Evolutionary conservation across 176 grass and related monocot genomes (phyloP), one percentile per base, ranked within the genome.

Genomic region (Oryza glaberrima): DNA sequence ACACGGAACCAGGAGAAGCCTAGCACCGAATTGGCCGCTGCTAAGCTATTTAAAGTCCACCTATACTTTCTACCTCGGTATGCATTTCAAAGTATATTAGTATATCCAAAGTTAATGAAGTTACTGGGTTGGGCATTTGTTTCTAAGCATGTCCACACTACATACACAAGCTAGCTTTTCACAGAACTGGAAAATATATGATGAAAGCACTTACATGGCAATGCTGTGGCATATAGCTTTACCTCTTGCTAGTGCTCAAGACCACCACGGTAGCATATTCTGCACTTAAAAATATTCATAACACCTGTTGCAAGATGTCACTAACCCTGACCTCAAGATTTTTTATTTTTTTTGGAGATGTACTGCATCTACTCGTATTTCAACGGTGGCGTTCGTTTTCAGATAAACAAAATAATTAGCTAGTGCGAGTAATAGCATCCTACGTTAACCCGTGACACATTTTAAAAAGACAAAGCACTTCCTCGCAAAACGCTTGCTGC

Each of bases 121-220:
- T 51, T 63, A 75, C 35, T 60, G 38, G 49, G 63, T 80, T 82
- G 72, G 69, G 68, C 68, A 69, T 68, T 79, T 86, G 49, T 61
- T 79, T 38, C 79, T 68, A 86, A 77, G 14, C 84, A 41, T 86
- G 60, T 51, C 79, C 84, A 41, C 47, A 83, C 58, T 66, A 66
- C 45, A 73, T 35, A 70, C 28, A 80, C 49, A 40, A 73, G 46
- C 58, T 69, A 73, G 73, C 67, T 75, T 82, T 90, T 14, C 30
- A 76, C 23, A 36, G 34, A 82, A 77, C 78, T 64, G 30, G 12
- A 82, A 43, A 67, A 70, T 65, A 70, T 65, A 67, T 67, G 80
- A 81, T 84, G 58, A 81, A 69, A 80, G 48, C 61, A 88, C 26
- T 84, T 69, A 28, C 63, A 69, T 16, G 48, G 75, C 28, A 86